Evolutionary conservation across 495 filamentous ascomycete species (phyloP).

Genomic region (Aspergillus sclerotiicarbonarius): DNA sequence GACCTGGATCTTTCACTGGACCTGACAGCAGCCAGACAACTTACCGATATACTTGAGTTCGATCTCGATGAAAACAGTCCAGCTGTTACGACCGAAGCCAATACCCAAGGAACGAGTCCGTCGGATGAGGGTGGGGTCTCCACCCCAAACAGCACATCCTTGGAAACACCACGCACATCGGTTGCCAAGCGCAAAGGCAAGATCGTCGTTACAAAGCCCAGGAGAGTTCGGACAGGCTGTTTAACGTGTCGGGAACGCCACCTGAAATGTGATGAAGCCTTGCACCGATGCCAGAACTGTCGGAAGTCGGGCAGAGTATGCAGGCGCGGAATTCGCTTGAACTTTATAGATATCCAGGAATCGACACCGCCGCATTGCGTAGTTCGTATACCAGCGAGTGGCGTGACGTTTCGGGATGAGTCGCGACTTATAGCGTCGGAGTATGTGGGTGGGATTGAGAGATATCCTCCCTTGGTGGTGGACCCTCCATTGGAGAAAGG

Average conservation of each 20-base stretch:
- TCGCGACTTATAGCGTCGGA: slow-evolving; percentile 88
- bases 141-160: slow-evolving; percentile 20
- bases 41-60: neutral
- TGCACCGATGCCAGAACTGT: slow-evolving; percentile 83
- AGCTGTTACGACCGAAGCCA: neutral
- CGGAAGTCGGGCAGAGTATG: slow-evolving; percentile 82
- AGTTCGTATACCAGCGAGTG: slow-evolving; percentile 62
- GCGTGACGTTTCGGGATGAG: slow-evolving; percentile 81
- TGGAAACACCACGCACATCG: slow-evolving; percentile 12
- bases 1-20: slow-evolving; percentile 6
- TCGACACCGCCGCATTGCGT: slow-evolving; percentile 64
- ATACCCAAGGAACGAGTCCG: slow-evolving; percentile 1
- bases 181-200: slow-evolving; percentile 27
- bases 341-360: slow-evolving; percentile 85
- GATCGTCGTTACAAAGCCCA: slow-evolving; percentile 50
- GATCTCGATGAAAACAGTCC: slow-evolving; percentile 2
- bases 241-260: slow-evolving; percentile 76
- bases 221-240: slow-evolving; percentile 72
- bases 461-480: slow-evolving; percentile 60
- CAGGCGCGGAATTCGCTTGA: slow-evolving; percentile 82
- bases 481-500: slow-evolving; percentile 30
- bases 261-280: slow-evolving; percentile 79
- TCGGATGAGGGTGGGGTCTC: slow-evolving; percentile 13
- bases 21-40: neutral
- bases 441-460: slow-evolving; percentile 77